Evolutionary conservation across 1,139 yeast species (phyloP).

Genomic region (Hemisphaericaspora subhashii): DNA sequence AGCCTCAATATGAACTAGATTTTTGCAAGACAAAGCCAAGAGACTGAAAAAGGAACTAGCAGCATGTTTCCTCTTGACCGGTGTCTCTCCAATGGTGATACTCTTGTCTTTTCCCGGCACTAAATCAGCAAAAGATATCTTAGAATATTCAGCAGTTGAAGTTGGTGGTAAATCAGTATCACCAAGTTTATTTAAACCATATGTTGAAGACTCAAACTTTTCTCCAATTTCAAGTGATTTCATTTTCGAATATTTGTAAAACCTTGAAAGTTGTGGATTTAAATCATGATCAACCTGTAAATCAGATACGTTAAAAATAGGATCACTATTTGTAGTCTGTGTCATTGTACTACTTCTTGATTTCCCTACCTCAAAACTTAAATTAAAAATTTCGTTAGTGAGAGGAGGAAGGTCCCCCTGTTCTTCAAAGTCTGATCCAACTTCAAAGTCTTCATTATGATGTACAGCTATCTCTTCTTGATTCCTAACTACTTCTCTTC

Average conservation of each 20-base stretch:
- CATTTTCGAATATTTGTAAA: slow-evolving; percentile 8
- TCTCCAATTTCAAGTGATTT: slow-evolving; percentile 5
- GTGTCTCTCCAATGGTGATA: slow-evolving; percentile 13
- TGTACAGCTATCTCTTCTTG: not conserved
- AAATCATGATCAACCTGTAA: slow-evolving; percentile 1
- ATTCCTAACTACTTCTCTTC: slow-evolving; percentile 6
- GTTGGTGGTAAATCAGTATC: slow-evolving; percentile 7
- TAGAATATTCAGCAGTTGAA: slow-evolving; percentile 5
- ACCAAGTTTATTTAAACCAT: slow-evolving; percentile 2
- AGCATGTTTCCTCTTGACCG: slow-evolving; percentile 26
- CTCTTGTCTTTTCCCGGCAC: slow-evolving; percentile 17
- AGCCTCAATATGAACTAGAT: slow-evolving; percentile 7
- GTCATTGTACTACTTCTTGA: not conserved
- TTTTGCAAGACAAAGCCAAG: slow-evolving; percentile 34
- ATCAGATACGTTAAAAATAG: not conserved
- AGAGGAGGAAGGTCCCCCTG: not conserved
- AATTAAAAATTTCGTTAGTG: slow-evolving; percentile 6
- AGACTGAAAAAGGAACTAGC: slow-evolving; percentile 41
- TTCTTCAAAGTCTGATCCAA: not conserved
- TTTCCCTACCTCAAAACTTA: slow-evolving; percentile 5
- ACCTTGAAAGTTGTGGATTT: slow-evolving; percentile 6
- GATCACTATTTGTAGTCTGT: not conserved
- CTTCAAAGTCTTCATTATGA: not conserved
- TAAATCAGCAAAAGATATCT: slow-evolving; percentile 16
- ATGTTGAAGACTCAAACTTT: slow-evolving; percentile 1